Percentiles rank a stretch among this genome's conserved stretches.
phyloP scores from a whole-genome alignment of 768 basidiomycete species.

The Auricularia sp. region DNA sequence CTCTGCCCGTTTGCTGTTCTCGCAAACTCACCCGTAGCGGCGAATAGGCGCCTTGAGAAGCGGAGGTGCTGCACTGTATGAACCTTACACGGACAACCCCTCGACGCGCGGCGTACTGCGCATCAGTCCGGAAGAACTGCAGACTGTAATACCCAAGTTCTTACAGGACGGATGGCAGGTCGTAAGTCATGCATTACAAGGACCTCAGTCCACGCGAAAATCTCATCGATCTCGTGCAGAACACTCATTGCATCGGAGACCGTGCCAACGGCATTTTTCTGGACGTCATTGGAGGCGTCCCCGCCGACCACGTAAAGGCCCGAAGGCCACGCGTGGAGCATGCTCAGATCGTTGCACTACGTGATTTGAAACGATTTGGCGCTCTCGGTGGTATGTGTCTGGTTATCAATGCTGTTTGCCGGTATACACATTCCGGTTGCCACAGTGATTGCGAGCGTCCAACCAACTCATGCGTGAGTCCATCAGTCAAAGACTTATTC shows the following conservation, averaged over 20 bases:
- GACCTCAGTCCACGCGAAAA: no score
- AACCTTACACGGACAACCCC: conserved; percentile 39
- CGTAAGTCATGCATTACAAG: background rate
- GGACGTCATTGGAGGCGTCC: conserved; percentile 67
- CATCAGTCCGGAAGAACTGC: conserved; percentile 5
- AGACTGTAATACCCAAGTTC: conserved; percentile 8
- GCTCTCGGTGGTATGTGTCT: conserved; percentile 56
- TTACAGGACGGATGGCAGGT: conserved; percentile 11
- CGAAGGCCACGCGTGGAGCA: conserved; percentile 84
- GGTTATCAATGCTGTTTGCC: conserved; percentile 2
- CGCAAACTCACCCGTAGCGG: conserved; percentile 4
- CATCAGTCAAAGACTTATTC: background rate
- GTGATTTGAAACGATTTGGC: conserved; percentile 62
- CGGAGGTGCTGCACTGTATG: conserved; percentile 81
- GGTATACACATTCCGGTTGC: background rate
- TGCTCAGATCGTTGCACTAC: conserved; percentile 71
- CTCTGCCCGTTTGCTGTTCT: conserved; percentile 1
- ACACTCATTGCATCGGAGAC: conserved; percentile 84
- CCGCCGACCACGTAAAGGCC: conserved; percentile 48
- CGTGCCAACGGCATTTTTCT: conserved; percentile 76
- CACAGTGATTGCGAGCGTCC: conserved; percentile 83
- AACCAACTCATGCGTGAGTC: conserved; percentile 82
- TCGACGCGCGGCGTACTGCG: conserved; percentile 8
- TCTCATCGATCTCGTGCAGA: conserved; percentile 35
- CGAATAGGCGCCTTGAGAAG: conserved; percentile 73